Base-by-base conservation (phyloP, 495 filamentous ascomycete species). In the Aspergillus olivimuriae region DNA sequence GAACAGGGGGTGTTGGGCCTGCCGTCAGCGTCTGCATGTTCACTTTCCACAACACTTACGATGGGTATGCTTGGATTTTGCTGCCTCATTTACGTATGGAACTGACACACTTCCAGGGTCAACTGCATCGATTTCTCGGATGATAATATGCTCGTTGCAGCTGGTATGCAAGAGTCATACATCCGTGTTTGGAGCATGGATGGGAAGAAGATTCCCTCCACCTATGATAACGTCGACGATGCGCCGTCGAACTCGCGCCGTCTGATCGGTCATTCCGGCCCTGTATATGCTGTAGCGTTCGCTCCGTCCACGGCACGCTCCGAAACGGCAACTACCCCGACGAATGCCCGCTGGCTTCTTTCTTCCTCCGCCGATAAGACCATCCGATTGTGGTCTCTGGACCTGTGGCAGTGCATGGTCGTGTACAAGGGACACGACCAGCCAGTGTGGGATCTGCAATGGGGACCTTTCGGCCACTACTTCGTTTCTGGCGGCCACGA, bases 391-490 rank as follows among this genome's bases (percentile, higher is more conserved):
- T 98, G 92, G 92, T 94, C 86, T 20, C 70, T 97, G 3, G 90
- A 96, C 39, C 71, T 81, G 2, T 98, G 86, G 84, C 73, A 85
- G 26, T 92, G 85, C 51, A 76, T 97, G 47, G 91, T 94, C 34
- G 80, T 92, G 11, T 98, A 96, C 69, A 94, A 88, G 60, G 85
- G 84, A 14, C 90, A 96, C 49, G 83, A 92, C 46, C 83, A 82
- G 11, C 89, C 90, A 0, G 81, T 97, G 12, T 92, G 87, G 78
- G 85, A 90, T 47, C 70, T 95, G 4, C 75, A 78, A 14, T 98
- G 89, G 83, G 83, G 86, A n/a, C 94, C 94, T 0, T 89, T 85
- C 44, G 92, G 94, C 3, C 89, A 95, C 59, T 98, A 97, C 65
- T 98, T 98, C 59, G 77, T 82, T n/a, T 85, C 86, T 14, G 84